Conservation (phyloP, 2,329 filamentous ascomycete genomes). For the Hymenoscyphus scutula region DNA sequence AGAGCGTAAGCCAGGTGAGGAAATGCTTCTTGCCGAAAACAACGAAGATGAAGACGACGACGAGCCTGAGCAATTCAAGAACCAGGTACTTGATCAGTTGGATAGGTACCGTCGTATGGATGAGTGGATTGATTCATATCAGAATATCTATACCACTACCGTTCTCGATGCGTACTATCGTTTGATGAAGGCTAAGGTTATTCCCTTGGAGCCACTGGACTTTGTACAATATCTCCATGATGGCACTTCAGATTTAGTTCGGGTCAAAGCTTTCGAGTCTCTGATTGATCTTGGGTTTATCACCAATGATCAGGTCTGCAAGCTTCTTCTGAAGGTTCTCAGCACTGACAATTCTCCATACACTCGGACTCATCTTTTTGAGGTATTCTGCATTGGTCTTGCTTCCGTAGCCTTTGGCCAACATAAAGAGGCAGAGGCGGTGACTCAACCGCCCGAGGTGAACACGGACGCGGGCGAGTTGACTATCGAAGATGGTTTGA, state of each 20-base stretch:
- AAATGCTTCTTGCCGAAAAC: constrained; percentile 7
- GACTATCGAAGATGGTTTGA: constrained; percentile 40
- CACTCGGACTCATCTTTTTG: constrained; percentile 58
- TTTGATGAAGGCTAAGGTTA: constrained; percentile 63
- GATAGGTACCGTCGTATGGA: constrained; percentile 66
- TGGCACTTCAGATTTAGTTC: constrained; percentile 59
- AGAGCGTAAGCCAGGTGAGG: background rate
- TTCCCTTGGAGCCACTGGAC: constrained; percentile 51
- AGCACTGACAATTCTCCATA: constrained; percentile 64
- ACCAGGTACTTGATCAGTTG: constrained; percentile 57
- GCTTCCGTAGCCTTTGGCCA: constrained; percentile 65
- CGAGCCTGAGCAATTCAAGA: constrained; percentile 42
- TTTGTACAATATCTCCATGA: constrained; percentile 66
- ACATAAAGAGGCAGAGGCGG: constrained; percentile 33
- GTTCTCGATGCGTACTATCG: constrained; percentile 59
- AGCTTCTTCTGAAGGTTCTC: constrained; percentile 55
- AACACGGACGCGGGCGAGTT: constrained; percentile 21
- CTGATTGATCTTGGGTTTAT: constrained; percentile 63
- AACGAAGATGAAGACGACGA: constrained; percentile 44
- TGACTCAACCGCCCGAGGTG: constrained; percentile 17
- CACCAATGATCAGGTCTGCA: constrained; percentile 53
- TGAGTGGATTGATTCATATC: constrained; percentile 66
- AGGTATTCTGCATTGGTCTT: constrained; percentile 57
- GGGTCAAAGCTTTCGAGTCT: constrained; percentile 64
- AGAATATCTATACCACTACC: constrained; percentile 64